phyloP scores from a whole-genome alignment of 2,329 filamentous ascomycete genomes.

The Chaetomiaceae sp. region DNA sequence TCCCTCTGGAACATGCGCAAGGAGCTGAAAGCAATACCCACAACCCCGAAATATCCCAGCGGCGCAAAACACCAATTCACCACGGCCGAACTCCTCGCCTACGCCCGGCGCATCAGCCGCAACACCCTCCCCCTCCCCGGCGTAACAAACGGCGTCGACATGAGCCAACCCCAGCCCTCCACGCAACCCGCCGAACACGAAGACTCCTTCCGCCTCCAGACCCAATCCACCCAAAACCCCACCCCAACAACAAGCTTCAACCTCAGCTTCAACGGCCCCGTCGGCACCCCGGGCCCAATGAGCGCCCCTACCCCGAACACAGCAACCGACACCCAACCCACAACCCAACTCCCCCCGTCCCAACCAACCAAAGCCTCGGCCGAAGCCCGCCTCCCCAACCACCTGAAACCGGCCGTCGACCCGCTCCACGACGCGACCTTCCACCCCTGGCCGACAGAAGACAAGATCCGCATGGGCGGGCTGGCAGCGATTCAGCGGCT shows the following conservation, averaged over 20 bases:
- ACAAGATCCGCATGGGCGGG: slow-evolving; percentile 63
- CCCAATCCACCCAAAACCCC: slow-evolving; percentile 9
- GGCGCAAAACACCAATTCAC: slow-evolving; percentile 51
- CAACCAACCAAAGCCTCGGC: slow-evolving; percentile 29
- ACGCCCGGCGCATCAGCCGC: slow-evolving; percentile 74
- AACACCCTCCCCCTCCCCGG: slow-evolving; percentile 68
- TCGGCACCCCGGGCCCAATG: slow-evolving; percentile 4
- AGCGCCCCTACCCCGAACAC: slow-evolving; percentile 1
- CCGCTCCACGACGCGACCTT: slow-evolving; percentile 56
- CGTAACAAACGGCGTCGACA: slow-evolving; percentile 38
- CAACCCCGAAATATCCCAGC: slow-evolving; percentile 40
- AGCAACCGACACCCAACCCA: slow-evolving; percentile 23
- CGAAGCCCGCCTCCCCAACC: slow-evolving; percentile 44
- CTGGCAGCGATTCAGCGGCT: slow-evolving; percentile 61
- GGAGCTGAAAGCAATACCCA: slow-evolving; percentile 62
- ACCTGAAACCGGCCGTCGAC: slow-evolving; percentile 48
- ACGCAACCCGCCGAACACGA: slow-evolving; percentile 26
- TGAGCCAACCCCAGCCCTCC: slow-evolving; percentile 23
- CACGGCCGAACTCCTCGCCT: slow-evolving; percentile 69
- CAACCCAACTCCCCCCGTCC: slow-evolving; percentile 23
- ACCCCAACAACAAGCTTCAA: slow-evolving; percentile 21
- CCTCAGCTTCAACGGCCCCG: slow-evolving; percentile 10
- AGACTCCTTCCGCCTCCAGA: slow-evolving; percentile 25
- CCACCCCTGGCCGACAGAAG: slow-evolving; percentile 70
- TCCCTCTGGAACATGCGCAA: slow-evolving; percentile 68